Evolutionary conservation across 257 asterid genomes (phyloP).

Genomic region (Scutellaria barbata): DNA sequence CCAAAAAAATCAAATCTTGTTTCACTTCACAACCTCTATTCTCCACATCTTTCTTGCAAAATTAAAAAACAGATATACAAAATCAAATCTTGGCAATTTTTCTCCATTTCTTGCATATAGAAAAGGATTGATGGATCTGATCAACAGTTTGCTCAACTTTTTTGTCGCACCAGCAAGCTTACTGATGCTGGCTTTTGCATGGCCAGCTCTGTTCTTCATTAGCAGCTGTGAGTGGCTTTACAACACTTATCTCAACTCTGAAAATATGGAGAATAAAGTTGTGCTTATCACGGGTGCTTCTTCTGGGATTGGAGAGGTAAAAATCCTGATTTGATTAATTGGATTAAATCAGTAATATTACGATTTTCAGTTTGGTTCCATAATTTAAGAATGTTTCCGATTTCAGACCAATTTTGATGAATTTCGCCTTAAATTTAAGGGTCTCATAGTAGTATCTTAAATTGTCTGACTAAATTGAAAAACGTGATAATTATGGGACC

Average conservation of each 20-base stretch:
- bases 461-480: too few relatives aligned
- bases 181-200: slow-evolving; percentile 80
- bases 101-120: neutral
- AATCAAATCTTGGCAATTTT: too few relatives aligned
- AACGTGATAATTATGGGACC: too few relatives aligned
- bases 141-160: slow-evolving; percentile 58
- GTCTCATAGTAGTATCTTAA: too few relatives aligned
- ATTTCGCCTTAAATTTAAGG: too few relatives aligned
- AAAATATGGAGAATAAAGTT: slow-evolving; percentile 71
- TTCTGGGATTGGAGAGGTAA: slow-evolving; percentile 95
- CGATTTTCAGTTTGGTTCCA: too few relatives aligned
- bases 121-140: slow-evolving; percentile 49
- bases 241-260: slow-evolving; percentile 42
- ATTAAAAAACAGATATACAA: too few relatives aligned
- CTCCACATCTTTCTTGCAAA: neutral
- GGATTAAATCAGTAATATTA: too few relatives aligned
- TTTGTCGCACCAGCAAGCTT: slow-evolving; percentile 89
- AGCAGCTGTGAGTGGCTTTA: slow-evolving; percentile 71
- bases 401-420: too few relatives aligned
- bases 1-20: neutral
- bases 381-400: too few relatives aligned
- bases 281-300: slow-evolving; percentile 92
- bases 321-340: too few relatives aligned
- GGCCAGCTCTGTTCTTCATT: slow-evolving; percentile 85
- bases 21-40: neutral